Evolutionary conservation across 192 early-diverging fungal species (phyloP).

Genomic region (Podila verticillata): DNA sequence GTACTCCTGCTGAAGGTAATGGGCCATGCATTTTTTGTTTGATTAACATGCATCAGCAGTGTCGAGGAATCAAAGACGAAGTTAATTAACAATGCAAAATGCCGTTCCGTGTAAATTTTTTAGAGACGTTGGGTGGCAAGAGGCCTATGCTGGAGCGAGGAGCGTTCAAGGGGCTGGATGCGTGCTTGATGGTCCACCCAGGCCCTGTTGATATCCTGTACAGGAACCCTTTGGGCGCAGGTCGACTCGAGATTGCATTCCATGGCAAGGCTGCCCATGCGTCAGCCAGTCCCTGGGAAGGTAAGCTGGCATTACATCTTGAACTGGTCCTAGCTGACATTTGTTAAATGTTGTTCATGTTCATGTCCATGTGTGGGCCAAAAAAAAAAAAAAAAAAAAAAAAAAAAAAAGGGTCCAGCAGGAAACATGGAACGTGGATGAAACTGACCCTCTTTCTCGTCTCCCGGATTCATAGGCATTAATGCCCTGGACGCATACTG

Average conservation of each 20-base stretch:
- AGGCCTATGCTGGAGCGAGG: constrained; percentile 71
- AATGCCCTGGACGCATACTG: constrained; percentile 86
- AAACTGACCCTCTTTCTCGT: not conserved
- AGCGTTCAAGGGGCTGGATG: constrained; percentile 76
- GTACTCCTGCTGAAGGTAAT: constrained; percentile 77
- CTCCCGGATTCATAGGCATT: constrained; percentile 55
- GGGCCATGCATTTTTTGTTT: too few relatives aligned
- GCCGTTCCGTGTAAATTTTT: not conserved
- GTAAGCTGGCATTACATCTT: constrained; percentile 11
- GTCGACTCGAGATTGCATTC: constrained; percentile 67
- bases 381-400: too few relatives aligned
- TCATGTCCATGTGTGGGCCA: not conserved
- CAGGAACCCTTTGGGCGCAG: constrained; percentile 54
- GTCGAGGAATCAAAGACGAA: too few relatives aligned
- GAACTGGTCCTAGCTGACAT: not conserved
- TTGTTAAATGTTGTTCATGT: not conserved
- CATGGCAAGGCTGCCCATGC: constrained; percentile 81
- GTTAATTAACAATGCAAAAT: too few relatives aligned
- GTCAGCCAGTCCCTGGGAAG: constrained; percentile 54
- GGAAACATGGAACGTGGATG: not conserved
- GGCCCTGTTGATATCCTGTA: constrained; percentile 60
- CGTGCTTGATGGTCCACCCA: constrained; percentile 90
- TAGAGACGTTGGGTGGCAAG: constrained; percentile 75
- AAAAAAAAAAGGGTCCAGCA: not conserved
- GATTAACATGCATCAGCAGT: too few relatives aligned